Base-by-base conservation (phyloP, 805 yeast species). In the Metschnikowia matae region DNA sequence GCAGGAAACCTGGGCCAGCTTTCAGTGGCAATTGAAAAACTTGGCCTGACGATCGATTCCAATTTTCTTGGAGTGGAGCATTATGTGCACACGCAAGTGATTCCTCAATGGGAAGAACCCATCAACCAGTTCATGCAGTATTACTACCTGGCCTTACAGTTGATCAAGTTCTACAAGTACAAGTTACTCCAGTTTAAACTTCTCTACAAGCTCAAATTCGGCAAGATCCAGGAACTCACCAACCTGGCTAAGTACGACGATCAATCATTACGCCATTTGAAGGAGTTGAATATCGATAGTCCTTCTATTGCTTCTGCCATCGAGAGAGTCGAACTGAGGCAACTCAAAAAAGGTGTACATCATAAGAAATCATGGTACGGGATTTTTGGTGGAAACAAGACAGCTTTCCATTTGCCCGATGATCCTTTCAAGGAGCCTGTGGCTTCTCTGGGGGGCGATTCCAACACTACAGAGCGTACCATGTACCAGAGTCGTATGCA, bases 31-130 rank as follows among this genome's bases (percentile, higher is more conserved):
- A 70, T 80, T 36, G 85, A 81, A 59, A 69, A 68, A 46, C 77
- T 80, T 54, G 85, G 85, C 1, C 77, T 80, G 44, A 71, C 74
- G 11, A 69, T 80, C 15, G 85, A 81, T 60, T 65, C 73, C 46
- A 73, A 70, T 37, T 81, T 78, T 56, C 62, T 81, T 40, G 78
- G 75, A 48, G 70, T 72, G 49, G 84, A 81, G 58, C 63, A 70
- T 14, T 71, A 79, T 49, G 58, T 73, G 3, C 62, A 69, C 40
- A 62, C 72, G 29, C 60, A 71, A 33, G 65, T 71, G 29, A 61
- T 63, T 51, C 78, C 65, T 2, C 66, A 68, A 35, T 71, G 82
- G 68, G 78, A 75, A 54, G 84, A 80, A 59, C 80, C 82, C 13
- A 59, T 79, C 20, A 70, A 75, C 57, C 81, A 78, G 48, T 56